A percentile compares a stretch with the other conserved stretches of the same genome.
Conservation (phyloP, 495 filamentous ascomycete genomes). For the Penicillium simplicissimum region DNA sequence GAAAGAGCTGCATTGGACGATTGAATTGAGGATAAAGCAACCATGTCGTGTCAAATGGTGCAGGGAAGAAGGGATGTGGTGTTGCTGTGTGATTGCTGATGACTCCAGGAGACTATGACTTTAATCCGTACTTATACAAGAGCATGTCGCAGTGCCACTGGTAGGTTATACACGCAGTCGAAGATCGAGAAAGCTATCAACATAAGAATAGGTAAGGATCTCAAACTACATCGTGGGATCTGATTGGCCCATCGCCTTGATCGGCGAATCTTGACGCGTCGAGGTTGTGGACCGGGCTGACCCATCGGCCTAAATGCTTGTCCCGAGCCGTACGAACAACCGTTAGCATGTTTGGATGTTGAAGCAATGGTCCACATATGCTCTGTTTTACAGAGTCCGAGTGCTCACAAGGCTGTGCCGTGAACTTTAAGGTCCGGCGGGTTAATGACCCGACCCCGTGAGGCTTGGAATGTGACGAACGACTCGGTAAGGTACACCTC, state of each 20-base stretch:
- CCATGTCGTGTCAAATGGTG: not conserved
- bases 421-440: not conserved
- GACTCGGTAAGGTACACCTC: too few species aligned
- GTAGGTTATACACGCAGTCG: not conserved
- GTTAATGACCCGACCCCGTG: not conserved
- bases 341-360: not conserved
- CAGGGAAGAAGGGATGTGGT: not conserved
- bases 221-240: not conserved
- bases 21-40: not conserved
- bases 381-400: too few species aligned
- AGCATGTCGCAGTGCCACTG: too few species aligned
- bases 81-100: too few species aligned
- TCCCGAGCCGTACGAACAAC: not conserved
- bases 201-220: not conserved
- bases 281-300: not conserved
- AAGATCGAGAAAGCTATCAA: not conserved
- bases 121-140: too few species aligned
- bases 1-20: constrained; percentile 1
- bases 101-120: not conserved
- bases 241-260: not conserved
- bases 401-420: too few species aligned
- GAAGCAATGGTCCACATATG: too few species aligned
- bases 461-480: not conserved
- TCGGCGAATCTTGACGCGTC: not conserved
- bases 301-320: not conserved